Percentiles rank a stretch among this genome's conserved stretches.
These are phyloP conservation scores for Hordeum pubiflorum DNA, from an alignment of 202 grass and related monocot species.

Conservation along the genomic window DNA sequence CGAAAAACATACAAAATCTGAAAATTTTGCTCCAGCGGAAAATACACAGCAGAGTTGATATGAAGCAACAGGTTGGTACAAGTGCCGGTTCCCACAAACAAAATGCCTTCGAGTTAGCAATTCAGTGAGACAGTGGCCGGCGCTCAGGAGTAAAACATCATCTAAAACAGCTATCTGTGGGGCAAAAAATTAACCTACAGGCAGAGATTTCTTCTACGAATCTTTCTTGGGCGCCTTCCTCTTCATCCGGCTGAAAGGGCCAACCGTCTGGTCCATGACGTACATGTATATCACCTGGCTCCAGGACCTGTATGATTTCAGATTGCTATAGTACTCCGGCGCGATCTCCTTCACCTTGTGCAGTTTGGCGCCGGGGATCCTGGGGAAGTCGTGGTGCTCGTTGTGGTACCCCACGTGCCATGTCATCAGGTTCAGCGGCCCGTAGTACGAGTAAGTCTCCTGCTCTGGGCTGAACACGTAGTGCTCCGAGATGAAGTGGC, in stretches of 20 bases:
- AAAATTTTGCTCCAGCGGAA: too few relatives aligned
- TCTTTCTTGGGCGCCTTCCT: constrained; percentile 58
- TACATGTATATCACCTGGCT: constrained; percentile 99
- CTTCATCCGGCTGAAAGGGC: constrained; percentile 92
- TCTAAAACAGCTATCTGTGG: neutral
- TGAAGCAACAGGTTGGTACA: neutral
- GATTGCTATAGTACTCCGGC: constrained; percentile 59
- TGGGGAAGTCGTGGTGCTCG: constrained; percentile 95
- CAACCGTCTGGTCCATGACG: constrained; percentile 71
- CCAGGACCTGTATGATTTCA: constrained; percentile 76
- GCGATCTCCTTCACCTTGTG: constrained; percentile 87
- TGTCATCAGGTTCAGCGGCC: constrained; percentile 78
- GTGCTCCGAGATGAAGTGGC: constrained; percentile 94
- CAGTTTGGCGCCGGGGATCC: constrained; percentile 69
- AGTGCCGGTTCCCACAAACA: neutral
- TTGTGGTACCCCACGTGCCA: constrained; percentile 97
- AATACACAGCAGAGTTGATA: neutral
- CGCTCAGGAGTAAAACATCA: neutral
- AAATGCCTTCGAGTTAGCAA: neutral
- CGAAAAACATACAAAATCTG: too few relatives aligned
- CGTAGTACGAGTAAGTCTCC: constrained; percentile 95
- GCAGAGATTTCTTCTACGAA: neutral
- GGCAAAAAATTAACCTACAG: neutral
- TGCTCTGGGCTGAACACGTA: constrained; percentile 76
- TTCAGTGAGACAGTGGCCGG: neutral